Evolutionary conservation across 1,284 basidiomycete species (phyloP).

Genomic region (Leccinum griseonigrum): DNA sequence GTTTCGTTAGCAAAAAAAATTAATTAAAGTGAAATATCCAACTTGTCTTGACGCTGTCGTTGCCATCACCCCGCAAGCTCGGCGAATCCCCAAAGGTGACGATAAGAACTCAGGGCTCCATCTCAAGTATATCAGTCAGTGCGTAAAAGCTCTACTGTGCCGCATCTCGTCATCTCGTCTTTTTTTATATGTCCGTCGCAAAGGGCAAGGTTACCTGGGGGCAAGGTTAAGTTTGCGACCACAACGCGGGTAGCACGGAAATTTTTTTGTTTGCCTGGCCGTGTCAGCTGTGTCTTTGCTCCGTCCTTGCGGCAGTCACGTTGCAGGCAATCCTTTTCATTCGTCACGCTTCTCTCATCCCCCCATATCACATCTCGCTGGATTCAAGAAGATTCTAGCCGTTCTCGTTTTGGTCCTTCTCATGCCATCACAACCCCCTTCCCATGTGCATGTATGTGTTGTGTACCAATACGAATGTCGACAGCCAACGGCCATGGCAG

Average conservation of each 20-base stretch:
- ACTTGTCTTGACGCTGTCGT: background rate
- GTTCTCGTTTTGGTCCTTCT: slow-evolving; percentile 16
- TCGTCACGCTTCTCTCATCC: slow-evolving; percentile 16
- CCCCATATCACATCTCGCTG: slow-evolving; percentile 11
- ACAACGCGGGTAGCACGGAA: slow-evolving; percentile 28
- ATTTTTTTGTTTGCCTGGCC: slow-evolving; percentile 27
- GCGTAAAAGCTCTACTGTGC: slow-evolving; percentile 19
- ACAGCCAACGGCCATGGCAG: slow-evolving; percentile 4
- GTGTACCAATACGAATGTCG: slow-evolving; percentile 1
- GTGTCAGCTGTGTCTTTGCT: slow-evolving; percentile 29
- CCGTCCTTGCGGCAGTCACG: slow-evolving; percentile 36
- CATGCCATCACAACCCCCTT: slow-evolving; percentile 13
- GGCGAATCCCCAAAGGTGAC: slow-evolving; percentile 4
- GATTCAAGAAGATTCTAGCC: slow-evolving; percentile 8
- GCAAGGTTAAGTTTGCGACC: slow-evolving; percentile 33
- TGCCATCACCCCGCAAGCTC: slow-evolving; percentile 4
- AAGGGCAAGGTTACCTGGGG: slow-evolving; percentile 17
- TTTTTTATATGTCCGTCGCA: slow-evolving; percentile 9
- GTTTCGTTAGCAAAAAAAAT: slow-evolving; percentile 10
- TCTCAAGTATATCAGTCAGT: slow-evolving; percentile 11
- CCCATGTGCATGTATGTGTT: background rate
- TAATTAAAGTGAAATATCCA: slow-evolving; percentile 7
- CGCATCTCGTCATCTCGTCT: slow-evolving; percentile 16
- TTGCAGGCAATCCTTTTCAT: slow-evolving; percentile 21
- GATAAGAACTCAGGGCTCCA: slow-evolving; percentile 14